phyloP scores from a whole-genome alignment of 306 rosid species.

The Prunus davidiana region DNA sequence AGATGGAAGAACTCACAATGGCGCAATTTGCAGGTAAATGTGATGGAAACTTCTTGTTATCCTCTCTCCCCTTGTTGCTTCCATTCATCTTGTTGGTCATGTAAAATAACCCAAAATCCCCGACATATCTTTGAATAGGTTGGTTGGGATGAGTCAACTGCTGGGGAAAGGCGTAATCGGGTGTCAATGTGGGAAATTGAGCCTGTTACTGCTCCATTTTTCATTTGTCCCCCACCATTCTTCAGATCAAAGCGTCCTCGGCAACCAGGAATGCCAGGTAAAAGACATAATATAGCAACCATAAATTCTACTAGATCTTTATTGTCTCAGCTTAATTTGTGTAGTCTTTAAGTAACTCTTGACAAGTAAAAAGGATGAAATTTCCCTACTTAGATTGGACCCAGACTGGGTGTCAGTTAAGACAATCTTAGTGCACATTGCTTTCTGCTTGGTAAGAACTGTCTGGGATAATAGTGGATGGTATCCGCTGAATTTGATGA shows the following conservation, averaged over 20 bases:
- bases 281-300: not conserved
- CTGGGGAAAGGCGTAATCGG: slow-evolving; percentile 85
- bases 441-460: not conserved
- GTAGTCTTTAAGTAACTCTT: not conserved
- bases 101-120: not conserved
- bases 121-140: slow-evolving; percentile 45
- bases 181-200: slow-evolving; percentile 98
- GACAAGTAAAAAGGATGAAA: not conserved
- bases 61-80: not conserved
- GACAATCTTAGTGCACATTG: not conserved
- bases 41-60: not conserved
- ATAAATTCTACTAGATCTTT: not conserved
- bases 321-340: not conserved
- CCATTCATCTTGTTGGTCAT: slow-evolving; percentile 1
- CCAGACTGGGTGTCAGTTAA: not conserved
- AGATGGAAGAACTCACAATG: slow-evolving; percentile 98
- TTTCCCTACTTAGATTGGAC: not conserved
- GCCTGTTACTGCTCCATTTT: slow-evolving; percentile 97
- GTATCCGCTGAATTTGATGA: not conserved
- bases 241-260: slow-evolving; percentile 81
- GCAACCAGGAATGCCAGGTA: slow-evolving; percentile 95
- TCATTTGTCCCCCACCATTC: slow-evolving; percentile 91
- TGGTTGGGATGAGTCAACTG: slow-evolving; percentile 98
- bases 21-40: slow-evolving; percentile 88
- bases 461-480: not conserved